phyloP scores from a whole-genome alignment of 208 protist species.

The Leishmania tropica region DNA sequence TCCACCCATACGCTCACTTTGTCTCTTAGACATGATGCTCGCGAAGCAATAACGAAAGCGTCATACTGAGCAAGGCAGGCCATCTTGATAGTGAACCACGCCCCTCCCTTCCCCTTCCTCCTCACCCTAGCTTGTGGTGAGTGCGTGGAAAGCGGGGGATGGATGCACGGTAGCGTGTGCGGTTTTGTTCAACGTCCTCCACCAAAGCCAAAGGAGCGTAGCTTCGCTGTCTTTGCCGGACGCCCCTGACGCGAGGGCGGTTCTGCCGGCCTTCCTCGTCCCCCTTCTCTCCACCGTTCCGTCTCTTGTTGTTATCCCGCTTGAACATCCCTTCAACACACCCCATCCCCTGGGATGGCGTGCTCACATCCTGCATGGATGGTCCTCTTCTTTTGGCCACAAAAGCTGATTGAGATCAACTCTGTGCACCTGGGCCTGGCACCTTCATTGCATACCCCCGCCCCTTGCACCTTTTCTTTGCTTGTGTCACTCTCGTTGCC shows the following conservation, averaged over 20 bases:
- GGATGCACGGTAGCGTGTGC: neutral
- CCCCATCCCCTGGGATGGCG: neutral
- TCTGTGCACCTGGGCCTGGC: neutral
- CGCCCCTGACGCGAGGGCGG: neutral
- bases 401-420: neutral
- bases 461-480: neutral
- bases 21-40: neutral
- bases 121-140: neutral
- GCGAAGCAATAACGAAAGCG: too few species aligned
- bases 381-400: neutral
- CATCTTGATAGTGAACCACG: too few species aligned
- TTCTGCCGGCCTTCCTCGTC: neutral
- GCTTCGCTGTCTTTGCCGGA: neutral
- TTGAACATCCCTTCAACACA: neutral
- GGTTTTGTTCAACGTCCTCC: neutral
- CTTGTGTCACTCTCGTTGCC: neutral
- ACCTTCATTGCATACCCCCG: neutral
- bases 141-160: neutral
- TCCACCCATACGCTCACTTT: neutral
- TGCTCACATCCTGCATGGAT: neutral
- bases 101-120: too few species aligned
- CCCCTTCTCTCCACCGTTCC: neutral
- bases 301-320: neutral
- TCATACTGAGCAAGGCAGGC: too few species aligned
- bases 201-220: neutral